These are phyloP conservation scores for Davidsoniella neocaledoniae DNA, from an alignment of 2,329 filamentous ascomycete genomes.

Conservation along the genomic window DNA sequence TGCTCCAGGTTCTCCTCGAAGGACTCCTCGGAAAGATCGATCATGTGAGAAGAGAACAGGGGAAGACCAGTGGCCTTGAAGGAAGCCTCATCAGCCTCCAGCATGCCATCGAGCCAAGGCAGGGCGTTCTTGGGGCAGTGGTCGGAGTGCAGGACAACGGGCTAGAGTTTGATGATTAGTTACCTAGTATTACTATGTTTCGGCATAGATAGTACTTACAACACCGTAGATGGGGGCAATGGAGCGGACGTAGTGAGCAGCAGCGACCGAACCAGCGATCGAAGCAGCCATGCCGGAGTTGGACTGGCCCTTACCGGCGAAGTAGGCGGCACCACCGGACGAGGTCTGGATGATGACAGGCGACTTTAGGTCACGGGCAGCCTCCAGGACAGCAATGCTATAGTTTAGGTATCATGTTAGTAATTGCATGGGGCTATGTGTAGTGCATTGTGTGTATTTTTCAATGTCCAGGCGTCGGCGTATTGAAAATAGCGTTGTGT, in stretches of 20 bases:
- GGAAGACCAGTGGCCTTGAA: constrained; percentile 89
- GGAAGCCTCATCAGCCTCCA: constrained; percentile 84
- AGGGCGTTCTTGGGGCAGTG: constrained; percentile 99
- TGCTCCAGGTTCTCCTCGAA: constrained; percentile 84
- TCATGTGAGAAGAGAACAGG: constrained; percentile 93
- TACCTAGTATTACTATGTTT: neutral
- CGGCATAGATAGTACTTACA: constrained; percentile 4
- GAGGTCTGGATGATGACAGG: constrained; percentile 89
- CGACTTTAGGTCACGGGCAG: constrained; percentile 77
- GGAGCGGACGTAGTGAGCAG: constrained; percentile 81
- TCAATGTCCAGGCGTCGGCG: neutral
- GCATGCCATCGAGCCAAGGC: constrained; percentile 91
- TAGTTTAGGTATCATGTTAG: constrained; percentile 35
- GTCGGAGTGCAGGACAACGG: constrained; percentile 89
- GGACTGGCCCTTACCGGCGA: constrained; percentile 74
- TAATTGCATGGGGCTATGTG: constrained; percentile 28
- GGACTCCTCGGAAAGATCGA: constrained; percentile 84
- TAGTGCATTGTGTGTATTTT: neutral
- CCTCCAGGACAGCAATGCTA: constrained; percentile 69
- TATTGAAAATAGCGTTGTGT: neutral
- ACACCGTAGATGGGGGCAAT: constrained; percentile 77
- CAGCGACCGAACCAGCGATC: constrained; percentile 73
- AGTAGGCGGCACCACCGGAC: constrained; percentile 86
- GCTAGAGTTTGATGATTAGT: constrained; percentile 19
- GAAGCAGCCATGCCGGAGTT: constrained; percentile 74